phyloP scores from a whole-genome alignment of 2,329 filamentous ascomycete species.

The Capronia americana region DNA sequence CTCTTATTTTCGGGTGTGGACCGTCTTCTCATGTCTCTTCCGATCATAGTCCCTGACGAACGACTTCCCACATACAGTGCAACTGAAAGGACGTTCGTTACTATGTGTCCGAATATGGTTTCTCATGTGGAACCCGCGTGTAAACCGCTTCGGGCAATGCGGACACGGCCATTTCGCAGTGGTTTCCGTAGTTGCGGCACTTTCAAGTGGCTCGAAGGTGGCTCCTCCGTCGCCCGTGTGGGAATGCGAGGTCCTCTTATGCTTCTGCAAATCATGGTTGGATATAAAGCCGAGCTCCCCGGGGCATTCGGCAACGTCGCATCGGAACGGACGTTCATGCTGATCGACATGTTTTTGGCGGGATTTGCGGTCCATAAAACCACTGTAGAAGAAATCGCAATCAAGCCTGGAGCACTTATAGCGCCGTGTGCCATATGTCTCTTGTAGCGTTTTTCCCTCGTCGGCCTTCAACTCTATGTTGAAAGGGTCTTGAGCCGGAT shows the following conservation, averaged over 20 bases:
- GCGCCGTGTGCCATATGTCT: constrained; percentile 3
- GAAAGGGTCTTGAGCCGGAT: background rate
- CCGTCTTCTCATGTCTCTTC: constrained; percentile 13
- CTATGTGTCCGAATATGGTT: background rate
- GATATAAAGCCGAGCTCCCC: background rate
- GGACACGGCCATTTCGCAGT: constrained; percentile 5
- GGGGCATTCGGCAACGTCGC: background rate
- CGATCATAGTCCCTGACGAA: constrained; percentile 7
- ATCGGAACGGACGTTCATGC: constrained; percentile 7
- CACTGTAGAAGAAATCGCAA: constrained; percentile 1
- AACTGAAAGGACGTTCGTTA: constrained; percentile 6
- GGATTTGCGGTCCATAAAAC: background rate
- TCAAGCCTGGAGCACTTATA: constrained; percentile 2
- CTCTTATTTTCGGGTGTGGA: constrained; percentile 1
- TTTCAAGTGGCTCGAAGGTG: constrained; percentile 7
- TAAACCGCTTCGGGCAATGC: constrained; percentile 5
- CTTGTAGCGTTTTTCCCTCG: background rate
- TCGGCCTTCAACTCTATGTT: background rate
- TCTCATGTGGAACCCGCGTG: constrained; percentile 7
- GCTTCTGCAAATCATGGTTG: constrained; percentile 1
- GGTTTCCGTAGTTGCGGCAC: background rate
- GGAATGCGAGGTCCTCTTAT: background rate
- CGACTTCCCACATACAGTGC: background rate
- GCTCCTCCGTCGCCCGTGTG: background rate
- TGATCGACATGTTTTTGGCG: constrained; percentile 4